Evolutionary conservation across 345 rosid species (phyloP).

Genomic region (Eucalyptus lansdowneana): DNA sequence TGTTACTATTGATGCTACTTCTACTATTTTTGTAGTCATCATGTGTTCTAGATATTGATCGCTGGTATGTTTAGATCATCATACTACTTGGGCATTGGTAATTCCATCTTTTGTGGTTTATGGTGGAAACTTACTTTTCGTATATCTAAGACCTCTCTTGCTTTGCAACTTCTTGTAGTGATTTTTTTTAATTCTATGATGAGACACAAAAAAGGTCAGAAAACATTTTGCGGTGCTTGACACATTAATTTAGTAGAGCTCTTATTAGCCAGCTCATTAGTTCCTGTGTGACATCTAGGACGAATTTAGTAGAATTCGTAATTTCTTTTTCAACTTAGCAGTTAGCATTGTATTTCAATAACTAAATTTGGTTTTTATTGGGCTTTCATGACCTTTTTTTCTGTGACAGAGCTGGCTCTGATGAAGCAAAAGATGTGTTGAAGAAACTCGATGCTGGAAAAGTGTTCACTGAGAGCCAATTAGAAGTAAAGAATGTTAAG

Average conservation of each 20-base stretch:
- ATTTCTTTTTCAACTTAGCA: neutral
- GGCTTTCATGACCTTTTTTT: neutral
- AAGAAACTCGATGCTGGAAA: slow-evolving; percentile 68
- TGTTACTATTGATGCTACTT: neutral
- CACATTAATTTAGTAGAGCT: neutral
- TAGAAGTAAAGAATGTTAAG: slow-evolving; percentile 72
- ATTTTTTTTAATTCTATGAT: neutral
- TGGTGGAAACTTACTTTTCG: neutral
- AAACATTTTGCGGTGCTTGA: neutral
- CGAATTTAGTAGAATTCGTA: neutral
- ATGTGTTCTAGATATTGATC: neutral
- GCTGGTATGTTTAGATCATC: neutral
- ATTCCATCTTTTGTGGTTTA: neutral
- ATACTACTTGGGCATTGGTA: neutral
- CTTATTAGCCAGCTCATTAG: neutral
- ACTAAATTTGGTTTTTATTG: neutral
- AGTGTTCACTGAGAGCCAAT: slow-evolving; percentile 66
- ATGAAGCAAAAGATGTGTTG: slow-evolving; percentile 54
- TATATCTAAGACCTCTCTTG: neutral
- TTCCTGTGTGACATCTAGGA: neutral
- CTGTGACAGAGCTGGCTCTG: slow-evolving; percentile 44
- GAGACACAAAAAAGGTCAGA: neutral
- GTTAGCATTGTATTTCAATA: neutral
- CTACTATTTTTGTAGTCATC: neutral
- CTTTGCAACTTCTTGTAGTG: neutral